phyloP scores from a whole-genome alignment of 148 eudicot genomes.

The Chenopodium formosanum region DNA sequence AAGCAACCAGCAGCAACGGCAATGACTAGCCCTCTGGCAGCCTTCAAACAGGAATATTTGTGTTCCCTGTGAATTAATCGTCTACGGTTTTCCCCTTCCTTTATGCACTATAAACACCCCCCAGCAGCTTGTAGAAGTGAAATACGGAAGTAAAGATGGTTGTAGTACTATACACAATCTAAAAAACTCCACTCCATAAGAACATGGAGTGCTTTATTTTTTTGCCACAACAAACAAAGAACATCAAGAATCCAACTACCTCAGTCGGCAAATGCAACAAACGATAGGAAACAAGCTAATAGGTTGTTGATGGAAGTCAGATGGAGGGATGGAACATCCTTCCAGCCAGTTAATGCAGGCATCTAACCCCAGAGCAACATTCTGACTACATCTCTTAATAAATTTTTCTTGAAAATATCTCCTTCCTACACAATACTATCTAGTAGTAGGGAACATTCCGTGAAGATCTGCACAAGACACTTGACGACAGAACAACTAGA shows the following conservation, averaged over 20 bases:
- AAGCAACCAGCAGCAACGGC: not conserved
- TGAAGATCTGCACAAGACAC: conserved; percentile 19
- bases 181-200: not conserved
- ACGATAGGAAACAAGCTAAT: conserved; percentile 3
- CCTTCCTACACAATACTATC: conserved; percentile 17
- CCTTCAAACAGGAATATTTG: not conserved
- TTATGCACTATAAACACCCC: not conserved
- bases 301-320: conserved; percentile 4
- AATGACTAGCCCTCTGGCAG: not conserved
- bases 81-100: not conserved
- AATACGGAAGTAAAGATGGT: not conserved
- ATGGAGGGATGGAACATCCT: conserved; percentile 4
- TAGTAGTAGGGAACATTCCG: conserved; percentile 2
- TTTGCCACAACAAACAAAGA: not conserved
- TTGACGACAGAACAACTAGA: conserved; percentile 6
- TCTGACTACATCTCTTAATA: conserved; percentile 16
- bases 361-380: conserved; percentile 1
- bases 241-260: not conserved
- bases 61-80: not conserved
- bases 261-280: not conserved
- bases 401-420: conserved; percentile 1
- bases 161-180: not conserved
- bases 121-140: not conserved
- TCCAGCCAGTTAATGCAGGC: not conserved
- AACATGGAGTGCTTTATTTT: conserved; percentile 20